Base-by-base conservation (phyloP, 495 filamentous ascomycete species). In the Extremus antarcticus region DNA sequence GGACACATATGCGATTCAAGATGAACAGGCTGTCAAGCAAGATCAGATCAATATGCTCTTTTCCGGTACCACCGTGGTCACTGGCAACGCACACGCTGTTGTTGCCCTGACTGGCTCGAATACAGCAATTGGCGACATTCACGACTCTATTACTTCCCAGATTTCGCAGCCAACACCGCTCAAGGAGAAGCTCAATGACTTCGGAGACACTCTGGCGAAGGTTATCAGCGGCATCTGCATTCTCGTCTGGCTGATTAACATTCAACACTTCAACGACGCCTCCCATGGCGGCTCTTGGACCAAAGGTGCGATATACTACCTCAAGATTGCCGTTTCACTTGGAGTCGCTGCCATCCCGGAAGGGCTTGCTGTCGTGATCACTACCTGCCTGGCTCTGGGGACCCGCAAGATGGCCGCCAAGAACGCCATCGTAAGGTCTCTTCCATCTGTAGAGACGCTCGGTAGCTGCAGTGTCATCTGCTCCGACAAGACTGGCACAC, bases 401-500 rank as follows among this genome's bases (percentile, higher is more conserved):
- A 97, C 94, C 16, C 82, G 91, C 48, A 96, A 92, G 74, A 98
- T 98, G 92, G 94, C 92, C 23, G 87, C 88, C 35, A 96, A 95
- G 74, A 96, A 97, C 63, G 92, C 92, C 16, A 91, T 98, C 35
- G 92, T 98, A 45, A 79, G 92, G 64, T 96, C 88, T 65, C 76
- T 98, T 54, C 94, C 92, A 19, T 97, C 94, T 8, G 92, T 98
- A 54, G 94, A 99, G 71, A 99, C 94, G 11, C 74, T 99, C 39
- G 94, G 94, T 64, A 97, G 94, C 78, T 99, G 94, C 76, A 97
- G 92, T 65, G 90, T 99, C 52, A 95, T 99, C 66, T 99, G 94
- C 74, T 99, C 94, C n/a, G 94, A 99, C 74, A 99, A 99, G 76
- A 99, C 94, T 1, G 94, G 94, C 58, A 99, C 94, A 21, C 72